phyloP scores from a whole-genome alignment of 495 filamentous ascomycete species.

The Penicillium antarcticum region DNA sequence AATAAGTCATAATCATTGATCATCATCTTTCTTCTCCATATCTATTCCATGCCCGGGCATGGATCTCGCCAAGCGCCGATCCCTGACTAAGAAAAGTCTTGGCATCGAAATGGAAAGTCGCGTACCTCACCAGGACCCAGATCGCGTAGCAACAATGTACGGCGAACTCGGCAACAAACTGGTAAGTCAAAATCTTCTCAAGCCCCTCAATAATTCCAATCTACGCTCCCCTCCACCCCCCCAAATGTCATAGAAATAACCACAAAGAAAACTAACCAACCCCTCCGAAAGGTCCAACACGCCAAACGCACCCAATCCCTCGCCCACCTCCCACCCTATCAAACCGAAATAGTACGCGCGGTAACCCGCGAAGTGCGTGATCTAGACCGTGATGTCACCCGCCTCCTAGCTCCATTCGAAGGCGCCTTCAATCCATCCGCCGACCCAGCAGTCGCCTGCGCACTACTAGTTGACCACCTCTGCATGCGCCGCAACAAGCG shows the following conservation, averaged over 20 bases:
- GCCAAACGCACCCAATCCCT: conserved; percentile 94
- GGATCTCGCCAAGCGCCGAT: conserved; percentile 7
- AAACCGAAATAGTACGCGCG: conserved; percentile 84
- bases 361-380: conserved; percentile 92
- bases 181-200: conserved; percentile 32
- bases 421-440: conserved; percentile 81
- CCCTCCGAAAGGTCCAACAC: conserved; percentile 72
- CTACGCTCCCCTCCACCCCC: not conserved
- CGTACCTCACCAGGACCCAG: conserved; percentile 18
- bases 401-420: conserved; percentile 76
- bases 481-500: conserved; percentile 96
- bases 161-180: conserved; percentile 87
- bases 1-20: no score
- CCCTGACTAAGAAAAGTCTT: conserved; percentile 26
- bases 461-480: conserved; percentile 87
- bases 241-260: no score
- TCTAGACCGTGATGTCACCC: conserved; percentile 82
- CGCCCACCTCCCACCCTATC: conserved; percentile 84
- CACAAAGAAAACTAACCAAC: conserved; percentile 1
- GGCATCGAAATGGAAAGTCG: conserved; percentile 24
- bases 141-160: conserved; percentile 63
- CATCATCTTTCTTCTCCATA: not conserved
- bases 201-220: not conserved
- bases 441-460: conserved; percentile 80
- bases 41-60: not conserved